Conservation (phyloP, 2,329 filamentous ascomycete genomes). For the Rutstroemia sydowiana region DNA sequence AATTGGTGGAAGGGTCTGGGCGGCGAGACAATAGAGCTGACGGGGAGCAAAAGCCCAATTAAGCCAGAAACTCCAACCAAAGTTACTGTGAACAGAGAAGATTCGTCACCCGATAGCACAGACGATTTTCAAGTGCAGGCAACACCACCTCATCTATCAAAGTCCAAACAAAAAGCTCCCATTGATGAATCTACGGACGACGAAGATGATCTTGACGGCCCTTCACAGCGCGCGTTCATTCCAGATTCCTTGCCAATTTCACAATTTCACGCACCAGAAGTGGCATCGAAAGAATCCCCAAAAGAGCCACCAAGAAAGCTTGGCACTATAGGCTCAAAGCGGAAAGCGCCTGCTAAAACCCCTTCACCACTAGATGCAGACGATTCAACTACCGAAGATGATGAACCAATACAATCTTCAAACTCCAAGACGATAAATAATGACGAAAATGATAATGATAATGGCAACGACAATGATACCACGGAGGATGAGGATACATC, state of each 20-base stretch:
- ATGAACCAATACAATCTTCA: background rate
- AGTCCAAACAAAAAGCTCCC: background rate
- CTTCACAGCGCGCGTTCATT: conserved; percentile 18
- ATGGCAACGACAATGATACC: conserved; percentile 9
- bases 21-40: conserved; percentile 20
- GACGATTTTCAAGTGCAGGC: conserved; percentile 29
- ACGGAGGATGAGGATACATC: conserved; percentile 10
- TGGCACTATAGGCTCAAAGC: conserved; percentile 8
- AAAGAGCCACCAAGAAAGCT: conserved; percentile 11
- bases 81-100: background rate
- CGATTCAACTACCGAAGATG: conserved; percentile 7
- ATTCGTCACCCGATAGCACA: conserved; percentile 13
- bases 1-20: conserved; percentile 27
- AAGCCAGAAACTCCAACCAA: background rate
- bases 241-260: conserved; percentile 24
- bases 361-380: background rate
- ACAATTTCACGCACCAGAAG: conserved; percentile 4
- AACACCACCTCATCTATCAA: conserved; percentile 19
- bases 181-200: conserved; percentile 20
- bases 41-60: conserved; percentile 11
- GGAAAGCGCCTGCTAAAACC: background rate
- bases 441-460: background rate
- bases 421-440: background rate
- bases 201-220: conserved; percentile 25
- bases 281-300: too few species aligned